Evolutionary conservation across 1,284 basidiomycete species (phyloP).

Genomic region (Austroboletus rostrupii): DNA sequence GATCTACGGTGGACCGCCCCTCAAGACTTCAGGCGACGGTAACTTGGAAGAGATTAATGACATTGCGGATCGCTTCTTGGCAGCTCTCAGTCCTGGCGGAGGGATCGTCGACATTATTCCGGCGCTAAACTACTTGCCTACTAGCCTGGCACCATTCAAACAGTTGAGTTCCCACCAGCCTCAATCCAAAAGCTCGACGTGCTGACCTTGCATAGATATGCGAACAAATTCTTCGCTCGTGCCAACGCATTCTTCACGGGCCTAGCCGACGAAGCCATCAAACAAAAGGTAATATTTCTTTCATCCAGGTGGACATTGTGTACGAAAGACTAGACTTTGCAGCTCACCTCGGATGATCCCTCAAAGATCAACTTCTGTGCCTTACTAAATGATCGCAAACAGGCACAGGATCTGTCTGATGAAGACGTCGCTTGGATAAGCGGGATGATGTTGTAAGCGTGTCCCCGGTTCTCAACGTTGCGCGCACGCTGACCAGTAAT

Average conservation of each 20-base stretch:
- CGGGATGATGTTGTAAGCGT: slow-evolving; percentile 7
- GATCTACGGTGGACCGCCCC: slow-evolving; percentile 7
- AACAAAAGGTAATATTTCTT: not conserved
- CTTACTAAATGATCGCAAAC: slow-evolving; percentile 6
- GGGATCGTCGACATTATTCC: slow-evolving; percentile 8
- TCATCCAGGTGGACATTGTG: too few relatives aligned
- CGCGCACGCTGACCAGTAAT: not conserved
- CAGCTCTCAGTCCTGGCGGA: slow-evolving; percentile 5
- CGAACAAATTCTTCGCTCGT: slow-evolving; percentile 6
- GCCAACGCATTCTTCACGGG: slow-evolving; percentile 4
- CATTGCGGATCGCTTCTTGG: not conserved
- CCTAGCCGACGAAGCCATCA: slow-evolving; percentile 8
- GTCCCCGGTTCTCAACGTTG: too few relatives aligned
- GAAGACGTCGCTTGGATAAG: slow-evolving; percentile 12
- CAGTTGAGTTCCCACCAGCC: slow-evolving; percentile 1
- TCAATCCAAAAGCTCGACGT: not conserved
- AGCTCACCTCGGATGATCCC: slow-evolving; percentile 9
- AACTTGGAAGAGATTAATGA: slow-evolving; percentile 7
- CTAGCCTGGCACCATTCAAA: slow-evolving; percentile 8
- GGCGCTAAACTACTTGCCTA: slow-evolving; percentile 4
- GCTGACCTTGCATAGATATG: slow-evolving; percentile 4
- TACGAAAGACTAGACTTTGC: not conserved
- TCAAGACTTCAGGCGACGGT: slow-evolving; percentile 2
- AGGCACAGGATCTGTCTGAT: slow-evolving; percentile 3
- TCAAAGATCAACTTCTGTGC: slow-evolving; percentile 8